A percentile compares a stretch with the other conserved stretches of the same genome.
Evolutionary conservation across 345 rosid genomes (phyloP).

Genomic region (Citrus cavaleriei): DNA sequence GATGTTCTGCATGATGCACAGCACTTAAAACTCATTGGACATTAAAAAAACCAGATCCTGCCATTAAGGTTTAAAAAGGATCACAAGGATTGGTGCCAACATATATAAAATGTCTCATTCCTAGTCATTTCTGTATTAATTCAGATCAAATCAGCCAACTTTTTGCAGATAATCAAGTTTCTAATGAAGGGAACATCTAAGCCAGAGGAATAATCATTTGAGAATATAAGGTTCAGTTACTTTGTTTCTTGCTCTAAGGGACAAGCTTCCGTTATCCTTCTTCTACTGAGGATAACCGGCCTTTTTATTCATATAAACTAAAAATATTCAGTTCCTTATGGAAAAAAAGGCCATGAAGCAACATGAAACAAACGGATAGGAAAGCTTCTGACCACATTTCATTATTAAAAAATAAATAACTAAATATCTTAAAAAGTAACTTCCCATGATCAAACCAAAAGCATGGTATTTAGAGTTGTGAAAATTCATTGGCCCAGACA

Average conservation of each 20-base stretch:
- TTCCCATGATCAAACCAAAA: not conserved
- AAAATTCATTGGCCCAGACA: not conserved
- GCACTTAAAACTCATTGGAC: not conserved
- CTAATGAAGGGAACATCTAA: not conserved
- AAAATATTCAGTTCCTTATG: not conserved
- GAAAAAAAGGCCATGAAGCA: not conserved
- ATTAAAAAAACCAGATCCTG: not conserved
- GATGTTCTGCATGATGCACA: not conserved
- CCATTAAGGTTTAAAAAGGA: not conserved
- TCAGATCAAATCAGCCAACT: not conserved
- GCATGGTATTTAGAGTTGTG: not conserved
- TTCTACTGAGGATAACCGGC: not conserved
- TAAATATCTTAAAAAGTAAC: not conserved
- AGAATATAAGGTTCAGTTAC: not conserved
- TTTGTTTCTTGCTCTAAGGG: not conserved
- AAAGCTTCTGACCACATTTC: not conserved
- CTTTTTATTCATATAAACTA: not conserved
- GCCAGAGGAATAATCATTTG: not conserved
- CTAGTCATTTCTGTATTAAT: not conserved
- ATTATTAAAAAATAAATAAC: not conserved
- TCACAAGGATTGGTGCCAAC: not conserved
- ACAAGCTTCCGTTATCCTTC: not conserved
- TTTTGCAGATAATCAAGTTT: not conserved
- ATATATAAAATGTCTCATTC: not conserved
- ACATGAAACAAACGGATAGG: not conserved